Evolutionary conservation across 2,329 filamentous ascomycete genomes (phyloP), one percentile per base, ranked within the genome.

Genomic region (Chaetomium olivaceum): DNA sequence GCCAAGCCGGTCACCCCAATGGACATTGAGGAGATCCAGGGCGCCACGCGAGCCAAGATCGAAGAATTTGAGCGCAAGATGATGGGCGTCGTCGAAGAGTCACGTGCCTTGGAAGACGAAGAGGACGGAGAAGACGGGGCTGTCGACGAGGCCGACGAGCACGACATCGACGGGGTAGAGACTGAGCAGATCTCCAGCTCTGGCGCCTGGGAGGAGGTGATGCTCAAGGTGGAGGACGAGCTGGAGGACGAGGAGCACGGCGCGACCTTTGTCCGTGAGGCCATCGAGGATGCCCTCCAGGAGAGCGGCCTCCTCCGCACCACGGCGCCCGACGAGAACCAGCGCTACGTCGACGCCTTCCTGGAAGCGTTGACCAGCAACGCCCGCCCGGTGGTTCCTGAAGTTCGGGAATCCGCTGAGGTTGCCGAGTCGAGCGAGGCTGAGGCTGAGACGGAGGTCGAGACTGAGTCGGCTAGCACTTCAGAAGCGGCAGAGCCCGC

Each of bases 1-100:
- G 93, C 89, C 16, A 90, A 96, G 76, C 93, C 95, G 3, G 88
- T 98, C 61, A 85, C 85, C 0, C 85, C 91, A 5, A 84, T 88
- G 5, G 83, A 92, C 61, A 91, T 96, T 68, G 80, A 89, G 21
- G 77, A 79, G 14, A 91, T 95, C n/a, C 94, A 98, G 75, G 85
- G 82, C 25, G 82, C 82, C 16, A 88, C 86, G 65, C 86, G 87
- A 68, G 85, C 81, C 21, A 84, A 86, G 39, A 84, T 93, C 25
- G 87, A 90, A 57, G 85, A 85, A 14, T 91, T 91, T 70, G 90
- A 96, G 75, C 82, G 81, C 48, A 77, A 82, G 16, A 83, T 92
- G 19, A 79, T 88, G 52, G 86, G 83, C 9, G 70, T 88, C 2
- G 76, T 76, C 1, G 73, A 77, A 50, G 68, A 73, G 21, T 70